A percentile compares a stretch with the other conserved stretches of the same genome.
Conservation (phyloP, 805 yeast species). For the Debaryomyces tyrocola region DNA sequence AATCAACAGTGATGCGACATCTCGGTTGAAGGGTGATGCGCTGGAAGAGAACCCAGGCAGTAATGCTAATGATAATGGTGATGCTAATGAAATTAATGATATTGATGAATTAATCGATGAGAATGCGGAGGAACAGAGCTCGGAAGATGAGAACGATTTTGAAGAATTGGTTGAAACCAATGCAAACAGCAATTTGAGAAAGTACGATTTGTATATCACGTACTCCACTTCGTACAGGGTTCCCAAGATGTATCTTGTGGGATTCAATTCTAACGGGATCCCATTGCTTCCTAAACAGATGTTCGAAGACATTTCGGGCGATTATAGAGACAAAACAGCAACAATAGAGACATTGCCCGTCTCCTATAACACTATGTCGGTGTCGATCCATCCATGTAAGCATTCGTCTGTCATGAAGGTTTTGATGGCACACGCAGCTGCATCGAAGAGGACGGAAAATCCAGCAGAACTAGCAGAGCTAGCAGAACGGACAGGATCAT, state of each 20-base stretch:
- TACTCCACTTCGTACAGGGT: conserved; percentile 95
- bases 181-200: conserved; percentile 48
- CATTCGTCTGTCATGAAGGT: conserved; percentile 95
- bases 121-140: conserved; percentile 36
- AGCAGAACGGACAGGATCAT: conserved; percentile 44
- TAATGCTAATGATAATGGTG: conserved; percentile 13
- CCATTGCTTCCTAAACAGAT: conserved; percentile 86
- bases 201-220: conserved; percentile 85
- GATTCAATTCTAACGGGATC: conserved; percentile 78
- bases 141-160: conserved; percentile 34
- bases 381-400: conserved; percentile 94
- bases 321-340: conserved; percentile 92
- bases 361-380: conserved; percentile 67
- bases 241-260: conserved; percentile 90
- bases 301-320: conserved; percentile 93
- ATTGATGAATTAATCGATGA: conserved; percentile 49
- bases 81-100: conserved; percentile 35
- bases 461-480: conserved; percentile 7
- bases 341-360: conserved; percentile 94
- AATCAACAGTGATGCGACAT: conserved; percentile 2
- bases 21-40: not conserved
- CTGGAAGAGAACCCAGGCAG: conserved; percentile 4
- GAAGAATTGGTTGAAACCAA: conserved; percentile 29
- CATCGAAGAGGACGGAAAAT: conserved; percentile 23
- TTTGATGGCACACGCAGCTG: conserved; percentile 68